A percentile compares a stretch with the other conserved stretches of the same genome.
phyloP scores from a whole-genome alignment of 345 rosid genomes.

The Gossypium bickii region DNA sequence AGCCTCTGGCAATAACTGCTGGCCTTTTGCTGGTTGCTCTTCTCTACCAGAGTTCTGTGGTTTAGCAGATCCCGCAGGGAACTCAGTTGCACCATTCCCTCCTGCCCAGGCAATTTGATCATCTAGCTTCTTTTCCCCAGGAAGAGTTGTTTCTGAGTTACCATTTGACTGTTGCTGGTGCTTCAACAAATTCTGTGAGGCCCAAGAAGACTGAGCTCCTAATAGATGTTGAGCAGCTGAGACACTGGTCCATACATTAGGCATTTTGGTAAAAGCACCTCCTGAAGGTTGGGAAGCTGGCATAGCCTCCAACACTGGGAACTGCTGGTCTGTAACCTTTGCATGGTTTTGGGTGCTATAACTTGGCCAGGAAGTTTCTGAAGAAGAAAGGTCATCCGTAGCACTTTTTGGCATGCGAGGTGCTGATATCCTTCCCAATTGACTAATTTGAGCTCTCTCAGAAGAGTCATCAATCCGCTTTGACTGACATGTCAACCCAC shows the following conservation, averaged over 20 bases:
- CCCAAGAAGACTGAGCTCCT: constrained; percentile 36
- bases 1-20: constrained; percentile 23
- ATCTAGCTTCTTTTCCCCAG: constrained; percentile 35
- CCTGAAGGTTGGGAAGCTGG: constrained; percentile 36
- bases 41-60: constrained; percentile 31
- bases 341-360: constrained; percentile 25
- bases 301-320: constrained; percentile 42
- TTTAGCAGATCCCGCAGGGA: constrained; percentile 29
- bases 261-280: constrained; percentile 31
- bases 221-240: constrained; percentile 36
- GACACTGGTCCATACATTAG: constrained; percentile 36
- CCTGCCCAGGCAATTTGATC: constrained; percentile 35
- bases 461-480: constrained; percentile 35
- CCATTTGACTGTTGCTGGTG: constrained; percentile 31
- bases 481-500: constrained; percentile 34
- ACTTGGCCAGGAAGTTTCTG: constrained; percentile 30
- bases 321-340: constrained; percentile 40
- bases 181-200: constrained; percentile 31
- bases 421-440: constrained; percentile 28
- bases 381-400: constrained; percentile 28
- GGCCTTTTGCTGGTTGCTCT: constrained; percentile 39
- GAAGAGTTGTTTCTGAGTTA: constrained; percentile 35
- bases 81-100: constrained; percentile 31
- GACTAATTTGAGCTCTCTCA: constrained; percentile 44
- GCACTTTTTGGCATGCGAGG: constrained; percentile 21